Percentiles rank a stretch among this genome's conserved stretches.
phyloP scores from a whole-genome alignment of 164 flowering plant genomes.

The Chloranthus sessilifolius region DNA sequence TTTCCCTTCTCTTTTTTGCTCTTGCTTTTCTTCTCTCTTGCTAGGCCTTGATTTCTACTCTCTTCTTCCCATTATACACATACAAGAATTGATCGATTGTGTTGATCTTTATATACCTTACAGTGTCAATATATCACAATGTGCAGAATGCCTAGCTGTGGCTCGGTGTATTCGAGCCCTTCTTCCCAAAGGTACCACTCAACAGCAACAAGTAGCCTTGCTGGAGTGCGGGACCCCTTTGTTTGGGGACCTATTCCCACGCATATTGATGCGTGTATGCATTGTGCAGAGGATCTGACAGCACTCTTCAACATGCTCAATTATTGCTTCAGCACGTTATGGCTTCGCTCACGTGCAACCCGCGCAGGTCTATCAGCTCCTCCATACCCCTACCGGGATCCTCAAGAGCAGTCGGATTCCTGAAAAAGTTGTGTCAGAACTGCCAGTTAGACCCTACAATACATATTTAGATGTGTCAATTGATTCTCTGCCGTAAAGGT shows the following conservation, averaged over 20 bases:
- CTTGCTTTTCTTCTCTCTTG: conserved; percentile 8
- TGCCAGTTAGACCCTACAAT: too few relatives aligned
- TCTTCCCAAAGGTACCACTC: conserved; percentile 83
- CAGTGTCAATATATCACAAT: conserved; percentile 71
- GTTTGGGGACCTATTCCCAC: conserved; percentile 99
- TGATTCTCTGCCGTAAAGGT: too few relatives aligned
- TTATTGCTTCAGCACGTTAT: conserved; percentile 74
- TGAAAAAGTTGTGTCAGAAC: too few relatives aligned
- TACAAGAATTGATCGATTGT: conserved; percentile 40
- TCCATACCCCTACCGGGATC: conserved; percentile 66
- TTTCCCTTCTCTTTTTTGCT: too few relatives aligned
- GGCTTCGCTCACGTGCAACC: conserved; percentile 89
- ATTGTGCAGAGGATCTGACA: conserved; percentile 69
- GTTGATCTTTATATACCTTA: conserved; percentile 30
- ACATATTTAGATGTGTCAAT: too few relatives aligned
- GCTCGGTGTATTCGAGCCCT: conserved; percentile 76
- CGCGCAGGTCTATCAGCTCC: conserved; percentile 87
- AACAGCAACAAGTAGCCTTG: conserved; percentile 86
- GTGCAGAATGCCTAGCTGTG: conserved; percentile 93
- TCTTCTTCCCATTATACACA: conserved; percentile 42
- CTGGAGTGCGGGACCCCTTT: conserved; percentile 81
- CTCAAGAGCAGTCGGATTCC: too few relatives aligned
- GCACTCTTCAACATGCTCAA: conserved; percentile 53
- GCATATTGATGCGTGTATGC: conserved; percentile 69
- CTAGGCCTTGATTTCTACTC: conserved; percentile 7